These are phyloP conservation scores for Paramecium sexaurelia DNA, from an alignment of 73 alveolate species.

Conservation along the genomic window DNA sequence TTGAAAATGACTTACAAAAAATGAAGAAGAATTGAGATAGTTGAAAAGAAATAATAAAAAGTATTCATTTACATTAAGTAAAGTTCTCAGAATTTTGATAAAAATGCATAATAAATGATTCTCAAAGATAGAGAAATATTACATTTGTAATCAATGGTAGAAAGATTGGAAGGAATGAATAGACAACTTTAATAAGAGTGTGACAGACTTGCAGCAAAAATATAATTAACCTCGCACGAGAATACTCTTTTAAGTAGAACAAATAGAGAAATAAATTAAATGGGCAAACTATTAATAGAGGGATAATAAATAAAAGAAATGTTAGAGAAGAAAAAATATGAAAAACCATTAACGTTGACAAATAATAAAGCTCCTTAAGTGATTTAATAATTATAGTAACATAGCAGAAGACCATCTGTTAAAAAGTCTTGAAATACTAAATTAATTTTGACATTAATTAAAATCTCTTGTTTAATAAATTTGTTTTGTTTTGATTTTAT, in stretches of 20 bases:
- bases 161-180: conserved; percentile 40
- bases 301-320: conserved; percentile 37
- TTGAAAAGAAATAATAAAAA: background rate
- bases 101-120: background rate
- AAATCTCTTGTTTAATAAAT: background rate
- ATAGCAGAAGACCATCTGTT: conserved; percentile 10
- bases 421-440: conserved; percentile 10
- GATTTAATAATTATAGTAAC: background rate
- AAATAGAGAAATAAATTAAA: conserved; percentile 23
- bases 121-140: conserved; percentile 38
- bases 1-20: background rate
- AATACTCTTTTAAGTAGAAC: conserved; percentile 13
- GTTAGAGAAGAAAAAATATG: conserved; percentile 29
- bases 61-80: background rate
- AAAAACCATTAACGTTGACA: background rate
- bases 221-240: conserved; percentile 26
- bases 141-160: conserved; percentile 19
- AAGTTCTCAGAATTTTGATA: conserved; percentile 7
- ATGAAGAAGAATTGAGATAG: conserved; percentile 15
- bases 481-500: background rate
- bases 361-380: background rate
- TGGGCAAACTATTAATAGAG: conserved; percentile 28
- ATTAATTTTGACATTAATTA: background rate
- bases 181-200: conserved; percentile 23
- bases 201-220: conserved; percentile 21